These are phyloP conservation scores for Hypoxylon lenormandii DNA, from an alignment of 495 filamentous ascomycete genomes.

Conservation along the genomic window DNA sequence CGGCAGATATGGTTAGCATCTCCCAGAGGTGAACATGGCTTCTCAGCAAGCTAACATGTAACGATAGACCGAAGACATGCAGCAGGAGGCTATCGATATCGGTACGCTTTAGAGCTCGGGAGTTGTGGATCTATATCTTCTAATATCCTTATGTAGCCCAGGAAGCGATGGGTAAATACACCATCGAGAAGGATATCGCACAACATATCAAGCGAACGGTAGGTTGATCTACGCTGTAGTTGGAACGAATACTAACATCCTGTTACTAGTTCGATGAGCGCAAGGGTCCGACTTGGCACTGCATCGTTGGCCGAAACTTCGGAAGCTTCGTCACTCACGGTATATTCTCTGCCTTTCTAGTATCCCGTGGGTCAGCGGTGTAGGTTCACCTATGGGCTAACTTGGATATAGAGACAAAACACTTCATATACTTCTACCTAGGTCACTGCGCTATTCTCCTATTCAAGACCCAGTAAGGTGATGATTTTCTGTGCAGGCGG, in stretches of 20 bases:
- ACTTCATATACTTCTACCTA: conserved; percentile 99
- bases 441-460: conserved; percentile 97
- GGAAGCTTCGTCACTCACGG: conserved; percentile 99
- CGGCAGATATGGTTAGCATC: conserved; percentile 91
- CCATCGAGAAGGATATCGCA: conserved; percentile 98
- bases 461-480: conserved; percentile 93
- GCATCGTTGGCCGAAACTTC: conserved; percentile 98
- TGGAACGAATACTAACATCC: conserved; percentile 17
- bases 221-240: conserved; percentile 42
- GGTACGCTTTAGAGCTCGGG: conserved; percentile 69
- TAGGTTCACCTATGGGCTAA: conserved; percentile 23
- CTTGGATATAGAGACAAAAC: conserved; percentile 84
- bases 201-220: conserved; percentile 98
- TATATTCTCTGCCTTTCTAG: conserved; percentile 55
- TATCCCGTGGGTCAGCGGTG: background rate
- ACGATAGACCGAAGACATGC: conserved; percentile 91
- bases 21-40: background rate
- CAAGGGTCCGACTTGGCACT: conserved; percentile 97
- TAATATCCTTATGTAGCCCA: conserved; percentile 69
- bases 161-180: conserved; percentile 92
- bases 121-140: conserved; percentile 5
- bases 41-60: conserved; percentile 45
- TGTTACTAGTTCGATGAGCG: conserved; percentile 79
- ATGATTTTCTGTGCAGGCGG: conserved; percentile 1
- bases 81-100: conserved; percentile 90